Conservation (phyloP, 495 filamentous ascomycete genomes). For the Trichocladium antarcticum region DNA sequence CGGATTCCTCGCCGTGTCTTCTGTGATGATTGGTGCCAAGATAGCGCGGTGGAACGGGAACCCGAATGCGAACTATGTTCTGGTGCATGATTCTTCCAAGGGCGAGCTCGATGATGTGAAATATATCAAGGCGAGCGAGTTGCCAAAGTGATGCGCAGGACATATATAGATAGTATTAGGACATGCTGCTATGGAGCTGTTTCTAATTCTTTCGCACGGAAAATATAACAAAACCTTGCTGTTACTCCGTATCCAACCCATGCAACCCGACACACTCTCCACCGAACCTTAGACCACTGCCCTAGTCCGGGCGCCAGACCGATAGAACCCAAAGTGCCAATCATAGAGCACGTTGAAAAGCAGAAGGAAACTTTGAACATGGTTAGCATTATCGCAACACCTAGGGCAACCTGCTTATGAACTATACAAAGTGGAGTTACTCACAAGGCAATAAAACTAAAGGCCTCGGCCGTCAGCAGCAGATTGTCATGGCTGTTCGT, state of each 20-base stretch:
- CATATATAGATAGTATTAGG: too few relatives aligned
- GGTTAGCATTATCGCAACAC: too few relatives aligned
- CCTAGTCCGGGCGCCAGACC: slow-evolving; percentile 15
- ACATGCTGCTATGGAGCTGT: too few relatives aligned
- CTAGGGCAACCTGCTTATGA: too few relatives aligned
- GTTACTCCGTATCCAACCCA: not conserved
- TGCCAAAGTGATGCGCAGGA: not conserved
- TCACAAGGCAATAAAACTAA: slow-evolving; percentile 53
- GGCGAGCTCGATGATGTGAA: slow-evolving; percentile 16
- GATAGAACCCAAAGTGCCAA: slow-evolving; percentile 33
- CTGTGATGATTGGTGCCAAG: slow-evolving; percentile 9
- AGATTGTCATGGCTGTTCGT: slow-evolving; percentile 31
- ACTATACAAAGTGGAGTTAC: too few relatives aligned
- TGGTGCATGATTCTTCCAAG: slow-evolving; percentile 12
- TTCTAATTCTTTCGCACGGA: too few relatives aligned
- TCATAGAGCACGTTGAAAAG: slow-evolving; percentile 43
- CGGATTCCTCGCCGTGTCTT: slow-evolving; percentile 7
- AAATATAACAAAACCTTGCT: too few relatives aligned
- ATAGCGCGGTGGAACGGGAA: not conserved
- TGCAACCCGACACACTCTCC: not conserved
- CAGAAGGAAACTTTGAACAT: slow-evolving; percentile 33
- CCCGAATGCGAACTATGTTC: slow-evolving; percentile 6
- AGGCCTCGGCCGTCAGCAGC: slow-evolving; percentile 45
- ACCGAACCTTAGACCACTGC: slow-evolving; percentile 17
- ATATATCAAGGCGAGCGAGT: slow-evolving; percentile 6